Evolutionary conservation across 2,329 filamentous ascomycete species (phyloP), one percentile per base, ranked within the genome.

Genomic region (Metarhizium guizhouense): DNA sequence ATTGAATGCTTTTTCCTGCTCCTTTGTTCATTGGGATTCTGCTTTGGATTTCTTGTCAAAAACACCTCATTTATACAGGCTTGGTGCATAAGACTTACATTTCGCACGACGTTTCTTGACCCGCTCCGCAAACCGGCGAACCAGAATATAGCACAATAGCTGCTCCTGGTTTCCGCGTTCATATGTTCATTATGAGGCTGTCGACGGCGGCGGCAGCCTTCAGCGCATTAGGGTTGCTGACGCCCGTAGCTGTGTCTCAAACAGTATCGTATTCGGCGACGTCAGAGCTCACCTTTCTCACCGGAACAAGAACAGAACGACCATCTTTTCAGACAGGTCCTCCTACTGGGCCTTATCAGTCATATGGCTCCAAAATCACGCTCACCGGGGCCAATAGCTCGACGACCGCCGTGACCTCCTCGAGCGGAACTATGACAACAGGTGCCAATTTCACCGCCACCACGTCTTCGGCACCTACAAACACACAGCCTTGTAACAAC

Each of bases 401-500:
- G 34, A 67, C 64, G 25, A 66, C 67, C 32, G 65, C 66, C 32
- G 62, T 63, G 47, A 71, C 72, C 57, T 60, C 60, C 40, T 71
- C 69, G 10, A 63, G 66, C 13, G 60, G 60, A 11, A 64, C 65
- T n/a, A 79, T 77, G 38, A 67, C 67, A 20, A 59, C 66, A 18
- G 64, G 64, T n/a, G 70, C 70, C 45, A 76, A 74, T 60, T 66
- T 70, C 52, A 72, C 72, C 56, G 70, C 70, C 11, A 63, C 71
- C 16, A 71, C 67, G 8, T 58, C 67, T 65, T 51, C 60, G 30
- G 61, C 71, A 52, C 77, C 85, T 1, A 82, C 80, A 49, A 93
- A 92, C 69, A 92, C 87, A 0, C 83, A 84, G 57, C 84, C 88
- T 4, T 95, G 90, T 76, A 95, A 95, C 71, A 84, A 84, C 68